Evolutionary conservation across 352 stramenopile species (phyloP), one percentile per base, ranked within the genome.

Genomic region (Phytophthora multivora): DNA sequence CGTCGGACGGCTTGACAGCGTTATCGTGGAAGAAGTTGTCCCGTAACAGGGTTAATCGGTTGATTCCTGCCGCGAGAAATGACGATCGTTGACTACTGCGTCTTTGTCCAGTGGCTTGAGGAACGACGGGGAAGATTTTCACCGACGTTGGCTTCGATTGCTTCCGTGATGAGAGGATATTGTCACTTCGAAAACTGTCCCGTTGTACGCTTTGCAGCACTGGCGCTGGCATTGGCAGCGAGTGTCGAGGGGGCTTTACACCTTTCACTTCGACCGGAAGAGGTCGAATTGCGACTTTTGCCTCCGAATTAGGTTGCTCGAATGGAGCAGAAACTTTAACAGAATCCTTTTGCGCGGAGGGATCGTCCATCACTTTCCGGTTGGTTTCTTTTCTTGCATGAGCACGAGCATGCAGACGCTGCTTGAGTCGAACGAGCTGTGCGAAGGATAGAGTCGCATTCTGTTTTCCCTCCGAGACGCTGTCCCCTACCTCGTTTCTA

Each of bases 1-100:
- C 73, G 38, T 88, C 79, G 1, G 65, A 10, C 25, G 52, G 57
- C 18, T 66, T 67, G 0, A 62, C 45, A 11, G 71, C 45, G 12
- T 65, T 66, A 2, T 73, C 62, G n/a, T 58, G 72, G 15, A 79
- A 80, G 38, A 84, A 72, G 11, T 66, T 82, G 2, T 55, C 52
- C 12, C 73, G 75, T 21, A 82, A 46, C 16, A 54, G 39, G 9
- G 67, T 57, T 2, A 84, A 23, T 51, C 48, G 41, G 53, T 64
- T 75, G 6, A 70, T 65, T 4, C 57, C 53, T 1, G 12, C 48
- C 6, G 46, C 25, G 30, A 72, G 51, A 55, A 54, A 71, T 45
- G 38, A 83, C 30, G 40, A 11, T 18, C 48, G 62, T 6, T 36
- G 42, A 16, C 23, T 59, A 38, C 33, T 59, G 15, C 48, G 28